Conservation (phyloP, 176 grass and related monocot genomes). For the Triticum aestivum region DNA sequence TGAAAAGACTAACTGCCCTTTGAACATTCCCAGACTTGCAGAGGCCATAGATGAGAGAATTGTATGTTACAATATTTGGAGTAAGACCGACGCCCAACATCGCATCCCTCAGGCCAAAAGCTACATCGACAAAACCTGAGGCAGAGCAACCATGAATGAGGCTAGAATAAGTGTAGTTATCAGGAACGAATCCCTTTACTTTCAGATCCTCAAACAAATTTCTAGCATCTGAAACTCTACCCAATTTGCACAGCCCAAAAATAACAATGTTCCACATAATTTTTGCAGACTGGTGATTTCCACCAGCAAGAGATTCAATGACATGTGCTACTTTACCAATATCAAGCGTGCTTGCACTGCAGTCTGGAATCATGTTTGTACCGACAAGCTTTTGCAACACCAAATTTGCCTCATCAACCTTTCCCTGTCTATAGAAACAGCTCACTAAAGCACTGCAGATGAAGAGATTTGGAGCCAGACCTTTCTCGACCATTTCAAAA, state of each 20-base stretch:
- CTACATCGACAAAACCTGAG: constrained; percentile 62
- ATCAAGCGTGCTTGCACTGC: constrained; percentile 34
- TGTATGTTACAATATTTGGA: constrained; percentile 77
- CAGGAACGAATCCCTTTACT: constrained; percentile 63
- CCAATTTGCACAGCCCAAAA: constrained; percentile 79
- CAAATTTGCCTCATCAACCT: constrained; percentile 86
- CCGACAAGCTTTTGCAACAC: constrained; percentile 67
- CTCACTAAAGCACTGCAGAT: constrained; percentile 72
- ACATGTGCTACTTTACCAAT: constrained; percentile 35
- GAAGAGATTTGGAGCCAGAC: constrained; percentile 64
- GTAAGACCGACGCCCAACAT: constrained; percentile 60
- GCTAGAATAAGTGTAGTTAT: constrained; percentile 78
- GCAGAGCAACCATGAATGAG: constrained; percentile 80
- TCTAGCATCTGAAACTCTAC: constrained; percentile 74
- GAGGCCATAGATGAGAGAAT: constrained; percentile 93
- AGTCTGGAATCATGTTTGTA: constrained; percentile 57
- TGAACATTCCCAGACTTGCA: constrained; percentile 73
- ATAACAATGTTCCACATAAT: constrained; percentile 92
- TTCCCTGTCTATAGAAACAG: constrained; percentile 80
- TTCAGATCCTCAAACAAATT: constrained; percentile 53
- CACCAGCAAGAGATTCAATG: constrained; percentile 38
- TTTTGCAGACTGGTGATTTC: constrained; percentile 51
- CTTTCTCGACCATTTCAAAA: constrained; percentile 79
- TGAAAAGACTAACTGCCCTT: constrained; percentile 77
- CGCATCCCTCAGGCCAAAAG: constrained; percentile 72